phyloP scores from a whole-genome alignment of 495 filamentous ascomycete species.

The Glonium stellatum region DNA sequence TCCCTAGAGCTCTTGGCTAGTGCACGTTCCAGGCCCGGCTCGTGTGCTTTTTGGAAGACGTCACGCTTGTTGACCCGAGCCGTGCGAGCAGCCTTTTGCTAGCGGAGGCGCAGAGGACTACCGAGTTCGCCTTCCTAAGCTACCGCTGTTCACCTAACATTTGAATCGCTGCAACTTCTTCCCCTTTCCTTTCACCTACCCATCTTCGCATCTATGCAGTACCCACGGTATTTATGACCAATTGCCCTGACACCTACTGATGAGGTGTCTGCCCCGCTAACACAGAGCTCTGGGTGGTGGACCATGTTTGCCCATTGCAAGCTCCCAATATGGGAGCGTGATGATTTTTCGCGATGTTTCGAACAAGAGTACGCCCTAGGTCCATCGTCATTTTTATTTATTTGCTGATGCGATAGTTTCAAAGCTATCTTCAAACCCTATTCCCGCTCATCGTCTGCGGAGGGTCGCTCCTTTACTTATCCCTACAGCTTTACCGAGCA shows the following conservation, averaged over 20 bases:
- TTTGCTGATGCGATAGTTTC: conserved; percentile 6
- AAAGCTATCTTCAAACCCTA: conserved; percentile 76
- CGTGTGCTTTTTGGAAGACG: too few species aligned
- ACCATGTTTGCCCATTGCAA: conserved; percentile 68
- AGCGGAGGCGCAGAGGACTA: too few species aligned
- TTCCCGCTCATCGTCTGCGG: conserved; percentile 67
- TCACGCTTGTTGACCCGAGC: too few species aligned
- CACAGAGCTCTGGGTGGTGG: conserved; percentile 8
- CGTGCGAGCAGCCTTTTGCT: too few species aligned
- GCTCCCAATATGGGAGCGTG: conserved; percentile 73
- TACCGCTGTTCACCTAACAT: not conserved
- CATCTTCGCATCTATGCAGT: conserved; percentile 1
- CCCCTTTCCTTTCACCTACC: not conserved
- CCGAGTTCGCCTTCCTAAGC: not conserved
- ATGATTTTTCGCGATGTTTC: conserved; percentile 87
- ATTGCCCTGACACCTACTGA: conserved; percentile 8
- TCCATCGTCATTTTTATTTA: not conserved
- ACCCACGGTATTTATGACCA: not conserved
- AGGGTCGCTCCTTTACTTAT: conserved; percentile 62
- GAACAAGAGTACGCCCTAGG: conserved; percentile 65
- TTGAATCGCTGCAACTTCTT: not conserved
- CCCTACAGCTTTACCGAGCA: conserved; percentile 46
- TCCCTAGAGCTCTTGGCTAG: too few species aligned
- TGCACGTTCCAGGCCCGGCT: too few species aligned
- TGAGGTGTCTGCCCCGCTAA: not conserved